Evolutionary conservation across 768 basidiomycete species (phyloP), one percentile per base, ranked within the genome.

Genomic region (Lactarius hatsudake): DNA sequence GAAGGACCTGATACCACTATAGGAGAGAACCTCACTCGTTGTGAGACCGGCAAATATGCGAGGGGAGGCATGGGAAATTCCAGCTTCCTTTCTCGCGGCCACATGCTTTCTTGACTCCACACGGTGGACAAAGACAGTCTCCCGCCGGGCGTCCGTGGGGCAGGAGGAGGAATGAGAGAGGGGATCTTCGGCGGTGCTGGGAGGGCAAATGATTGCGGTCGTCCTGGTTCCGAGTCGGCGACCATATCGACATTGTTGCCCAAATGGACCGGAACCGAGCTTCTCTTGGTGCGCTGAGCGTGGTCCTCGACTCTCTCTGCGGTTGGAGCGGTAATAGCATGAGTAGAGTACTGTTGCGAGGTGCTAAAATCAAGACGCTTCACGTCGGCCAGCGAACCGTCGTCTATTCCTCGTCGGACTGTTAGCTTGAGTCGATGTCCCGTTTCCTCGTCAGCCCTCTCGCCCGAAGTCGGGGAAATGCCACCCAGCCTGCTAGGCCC

Each of bases 101-200:
- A 64, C 62, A 60, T 64, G 63, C 67, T 68, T 32, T 68, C 67
- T 45, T 64, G 67, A 57, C 62, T 68, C 62, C 67, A 68, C 18
- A 64, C 54, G 1, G 67, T 68, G 36, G 67, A 64, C 15, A 64
- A 38, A 45, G 67, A 68, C 18, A 56, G 12, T 56, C 63, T 64
- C 9, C 53, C 28, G 18, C 23, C 30, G 1, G 58, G 15, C 3
- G 34, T 54, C 32, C 13, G 57, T 15, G 53, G 58, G 28, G 53
- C 20, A 18, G 57, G 57, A n/a, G 48, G 57, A 17, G 56, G 61
- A 18, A 34, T 9, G 9, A 42, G 17, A 54, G 30, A 61, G 28
- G 8, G 36, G 12, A 28, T 34, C n/a, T 23, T 53, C 28, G 61
- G 51, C 30, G 32, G 62, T 15, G 57, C 5, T 12, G 58, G 55